Conservation (phyloP, 306 rosid genomes). For the Spatholobus suberectus region DNA sequence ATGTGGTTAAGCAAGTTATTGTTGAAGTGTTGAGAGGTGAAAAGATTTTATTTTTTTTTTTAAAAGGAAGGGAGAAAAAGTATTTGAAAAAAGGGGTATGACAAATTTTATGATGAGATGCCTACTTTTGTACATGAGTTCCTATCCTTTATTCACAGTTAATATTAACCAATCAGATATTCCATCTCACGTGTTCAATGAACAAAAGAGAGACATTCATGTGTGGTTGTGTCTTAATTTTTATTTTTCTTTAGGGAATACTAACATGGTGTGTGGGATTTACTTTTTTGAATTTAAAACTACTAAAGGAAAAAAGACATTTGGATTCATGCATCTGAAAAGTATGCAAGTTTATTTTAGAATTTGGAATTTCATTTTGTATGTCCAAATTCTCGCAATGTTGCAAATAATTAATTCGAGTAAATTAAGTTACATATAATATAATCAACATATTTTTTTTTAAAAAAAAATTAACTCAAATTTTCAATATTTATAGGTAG, state of each 20-base stretch:
- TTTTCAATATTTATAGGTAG: not conserved
- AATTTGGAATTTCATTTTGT: not conserved
- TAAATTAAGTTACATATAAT: not conserved
- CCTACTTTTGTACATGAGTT: slow-evolving; percentile 42
- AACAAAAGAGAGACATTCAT: slow-evolving; percentile 50
- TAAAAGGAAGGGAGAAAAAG: slow-evolving; percentile 4
- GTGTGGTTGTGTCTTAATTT: slow-evolving; percentile 36
- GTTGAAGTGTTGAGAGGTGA: slow-evolving; percentile 11
- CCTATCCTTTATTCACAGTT: slow-evolving; percentile 33
- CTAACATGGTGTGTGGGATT: slow-evolving; percentile 35
- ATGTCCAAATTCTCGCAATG: not conserved
- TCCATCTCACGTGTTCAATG: slow-evolving; percentile 45
- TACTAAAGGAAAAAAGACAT: not conserved
- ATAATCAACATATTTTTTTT: not conserved
- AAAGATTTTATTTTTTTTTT: not conserved
- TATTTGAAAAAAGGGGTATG: not conserved
- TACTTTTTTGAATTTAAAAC: slow-evolving; percentile 30
- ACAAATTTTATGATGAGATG: slow-evolving; percentile 50
- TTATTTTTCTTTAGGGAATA: slow-evolving; percentile 2
- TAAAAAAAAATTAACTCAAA: not conserved
- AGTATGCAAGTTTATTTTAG: not conserved
- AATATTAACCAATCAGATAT: slow-evolving; percentile 44
- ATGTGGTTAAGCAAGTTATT: slow-evolving; percentile 27
- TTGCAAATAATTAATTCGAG: not conserved
- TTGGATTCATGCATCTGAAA: slow-evolving; percentile 23